Evolutionary conservation across 1,139 yeast species (phyloP), one percentile per base, ranked within the genome.

Genomic region (Saccharomyces hybrid): DNA sequence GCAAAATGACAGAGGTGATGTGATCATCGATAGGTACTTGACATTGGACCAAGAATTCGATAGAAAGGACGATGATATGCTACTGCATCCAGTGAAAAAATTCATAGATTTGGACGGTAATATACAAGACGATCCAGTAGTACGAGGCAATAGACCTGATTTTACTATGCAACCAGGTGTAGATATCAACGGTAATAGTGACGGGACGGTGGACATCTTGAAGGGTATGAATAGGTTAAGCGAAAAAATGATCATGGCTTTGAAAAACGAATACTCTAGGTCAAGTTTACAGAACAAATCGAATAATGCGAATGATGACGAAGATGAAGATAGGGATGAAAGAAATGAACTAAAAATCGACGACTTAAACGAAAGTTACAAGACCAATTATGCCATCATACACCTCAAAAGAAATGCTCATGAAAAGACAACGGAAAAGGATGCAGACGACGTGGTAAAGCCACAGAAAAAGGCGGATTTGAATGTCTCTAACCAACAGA

Each of bases 211-310:
- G 21, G 82, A 88, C 11, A 83, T 90, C 42, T 78, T 93, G 75
- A 79, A 86, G 62, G 88, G 96, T 58, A 90, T 91, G 95, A 93
- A 93, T 70, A 80, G 89, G 58, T 75, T 93, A 52, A 86, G 95
- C 62, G 83, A 89, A 56, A 82, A 91, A 62, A 87, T 93, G 87
- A 80, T 89, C 59, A 79, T 80, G 57, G 79, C 82, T 62, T 73
- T 77, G 32, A 76, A 77, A 50, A 72, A 71, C 52, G 73, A 74
- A 56, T 74, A 74, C 57, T 70, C 75, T 1, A 65, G 73, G 59
- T 62, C 65, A 28, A 65, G 65, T 29, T 64, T 67, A 21, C 70
- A 67, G 51, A 62, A 63, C 48, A 73, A 70, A 44, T 70, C 66
- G 47, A 66, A 65, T 24, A 62, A 64, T 4, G 62, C 60, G 24